Evolutionary conservation across 306 rosid genomes (phyloP).

Genomic region (Begonia peltatifolia): DNA sequence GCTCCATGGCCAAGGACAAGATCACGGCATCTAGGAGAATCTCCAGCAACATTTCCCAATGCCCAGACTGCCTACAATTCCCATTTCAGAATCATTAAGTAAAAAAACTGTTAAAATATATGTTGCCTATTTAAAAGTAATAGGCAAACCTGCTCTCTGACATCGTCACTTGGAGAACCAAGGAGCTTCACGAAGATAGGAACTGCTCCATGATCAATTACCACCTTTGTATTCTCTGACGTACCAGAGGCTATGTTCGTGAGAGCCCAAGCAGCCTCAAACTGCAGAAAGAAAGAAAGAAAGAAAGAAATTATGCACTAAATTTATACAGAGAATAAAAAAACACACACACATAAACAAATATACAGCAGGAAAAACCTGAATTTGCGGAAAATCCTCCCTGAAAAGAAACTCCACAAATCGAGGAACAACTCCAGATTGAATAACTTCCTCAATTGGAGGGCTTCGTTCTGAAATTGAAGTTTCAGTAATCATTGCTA

Average conservation of each 20-base stretch:
- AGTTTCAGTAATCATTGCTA: neutral
- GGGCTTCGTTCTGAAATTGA: slow-evolving; percentile 58
- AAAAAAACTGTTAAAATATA: no score
- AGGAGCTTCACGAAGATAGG: slow-evolving; percentile 83
- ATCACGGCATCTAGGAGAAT: slow-evolving; percentile 90
- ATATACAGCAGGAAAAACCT: slow-evolving; percentile 23
- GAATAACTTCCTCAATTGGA: slow-evolving; percentile 89
- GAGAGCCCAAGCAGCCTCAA: slow-evolving; percentile 97
- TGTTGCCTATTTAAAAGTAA: no score
- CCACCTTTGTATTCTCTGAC: slow-evolving; percentile 82
- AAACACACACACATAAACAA: slow-evolving; percentile 1
- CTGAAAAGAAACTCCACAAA: slow-evolving; percentile 72
- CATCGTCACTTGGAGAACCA: slow-evolving; percentile 84
- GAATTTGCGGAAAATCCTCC: slow-evolving; percentile 86
- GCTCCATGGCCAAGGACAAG: slow-evolving; percentile 81
- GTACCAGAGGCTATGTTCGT: slow-evolving; percentile 93
- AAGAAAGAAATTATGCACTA: neutral
- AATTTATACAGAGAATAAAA: neutral
- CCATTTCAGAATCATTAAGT: slow-evolving; percentile 4
- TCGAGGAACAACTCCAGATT: slow-evolving; percentile 81
- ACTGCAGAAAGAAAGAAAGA: slow-evolving; percentile 17
- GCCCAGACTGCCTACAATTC: slow-evolving; percentile 82
- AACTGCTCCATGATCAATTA: slow-evolving; percentile 85
- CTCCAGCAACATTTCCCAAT: slow-evolving; percentile 92
- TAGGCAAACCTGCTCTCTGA: slow-evolving; percentile 71